Evolutionary conservation across 495 filamentous ascomycete species (phyloP).

Genomic region (Parmelia sp.): DNA sequence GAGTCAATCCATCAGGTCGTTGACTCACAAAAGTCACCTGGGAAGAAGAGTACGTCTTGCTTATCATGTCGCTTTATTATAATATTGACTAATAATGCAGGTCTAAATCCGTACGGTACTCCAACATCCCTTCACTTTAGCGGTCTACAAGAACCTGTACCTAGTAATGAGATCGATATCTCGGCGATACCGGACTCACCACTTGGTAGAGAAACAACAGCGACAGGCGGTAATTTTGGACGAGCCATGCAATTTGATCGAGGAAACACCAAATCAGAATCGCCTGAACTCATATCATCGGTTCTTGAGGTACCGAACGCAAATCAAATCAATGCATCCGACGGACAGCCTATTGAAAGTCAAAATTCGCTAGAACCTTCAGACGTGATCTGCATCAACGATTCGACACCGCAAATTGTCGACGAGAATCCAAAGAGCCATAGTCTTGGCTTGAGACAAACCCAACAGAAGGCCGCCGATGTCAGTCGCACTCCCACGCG

Average conservation of each 20-base stretch:
- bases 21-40: constrained; percentile 21
- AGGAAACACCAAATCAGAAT: constrained; percentile 22
- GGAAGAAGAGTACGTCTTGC: constrained; percentile 18
- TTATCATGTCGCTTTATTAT: neutral
- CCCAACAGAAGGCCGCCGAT: neutral
- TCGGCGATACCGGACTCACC: constrained; percentile 23
- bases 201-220: constrained; percentile 3
- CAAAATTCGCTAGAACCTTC: too few relatives aligned
- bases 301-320: constrained; percentile 10
- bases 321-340: neutral
- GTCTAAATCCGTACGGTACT: constrained; percentile 23
- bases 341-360: neutral
- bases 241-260: neutral
- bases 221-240: neutral
- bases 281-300: constrained; percentile 19
- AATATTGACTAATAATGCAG: constrained; percentile 10
- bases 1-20: constrained; percentile 17
- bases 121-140: constrained; percentile 20
- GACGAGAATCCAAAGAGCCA: neutral
- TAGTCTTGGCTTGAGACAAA: neutral
- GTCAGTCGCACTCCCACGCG: neutral
- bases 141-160: constrained; percentile 1
- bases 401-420: neutral
- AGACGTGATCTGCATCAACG: neutral
- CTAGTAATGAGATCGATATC: neutral